A percentile compares a stretch with the other conserved stretches of the same genome.
These are phyloP conservation scores for Paecilomyces fulvus DNA, from an alignment of 2,329 filamentous ascomycete species.

Conservation along the genomic window DNA sequence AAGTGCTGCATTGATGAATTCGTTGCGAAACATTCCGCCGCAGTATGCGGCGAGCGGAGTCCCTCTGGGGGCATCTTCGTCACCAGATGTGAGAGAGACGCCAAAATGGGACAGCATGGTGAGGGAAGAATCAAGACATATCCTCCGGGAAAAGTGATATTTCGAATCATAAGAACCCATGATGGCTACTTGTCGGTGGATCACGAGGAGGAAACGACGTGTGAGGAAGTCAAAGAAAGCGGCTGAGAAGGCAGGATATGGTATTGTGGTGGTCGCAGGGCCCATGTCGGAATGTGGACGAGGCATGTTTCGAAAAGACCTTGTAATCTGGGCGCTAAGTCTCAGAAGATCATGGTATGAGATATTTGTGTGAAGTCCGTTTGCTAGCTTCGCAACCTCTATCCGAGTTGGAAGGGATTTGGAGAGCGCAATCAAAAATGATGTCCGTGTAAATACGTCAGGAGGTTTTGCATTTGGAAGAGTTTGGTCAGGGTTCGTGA, in stretches of 20 bases:
- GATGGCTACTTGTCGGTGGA: conserved; percentile 40
- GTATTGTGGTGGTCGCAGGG: not conserved
- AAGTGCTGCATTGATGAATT: conserved; percentile 24
- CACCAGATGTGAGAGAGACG: not conserved
- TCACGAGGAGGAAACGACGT: conserved; percentile 47
- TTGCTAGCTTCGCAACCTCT: not conserved
- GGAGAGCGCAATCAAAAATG: not conserved
- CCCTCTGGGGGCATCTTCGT: conserved; percentile 8
- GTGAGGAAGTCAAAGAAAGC: conserved; percentile 42
- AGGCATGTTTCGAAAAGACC: not conserved
- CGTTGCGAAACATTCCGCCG: conserved; percentile 27
- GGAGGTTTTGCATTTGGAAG: not conserved
- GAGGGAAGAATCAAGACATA: conserved; percentile 27
- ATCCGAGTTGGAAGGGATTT: not conserved
- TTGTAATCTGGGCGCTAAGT: not conserved
- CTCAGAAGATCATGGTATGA: not conserved
- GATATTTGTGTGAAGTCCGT: not conserved
- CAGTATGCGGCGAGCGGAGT: conserved; percentile 19
- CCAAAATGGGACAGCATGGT: conserved; percentile 25
- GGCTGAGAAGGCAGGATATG: conserved; percentile 13
- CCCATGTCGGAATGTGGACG: not conserved
- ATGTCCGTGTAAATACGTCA: not conserved
- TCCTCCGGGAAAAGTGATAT: conserved; percentile 30
- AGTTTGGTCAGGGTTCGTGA: not conserved
- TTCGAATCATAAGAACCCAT: conserved; percentile 23